A percentile compares a stretch with the other conserved stretches of the same genome.
phyloP scores from a whole-genome alignment of 2,329 filamentous ascomycete genomes.

The Pestalotiopsis sp. region DNA sequence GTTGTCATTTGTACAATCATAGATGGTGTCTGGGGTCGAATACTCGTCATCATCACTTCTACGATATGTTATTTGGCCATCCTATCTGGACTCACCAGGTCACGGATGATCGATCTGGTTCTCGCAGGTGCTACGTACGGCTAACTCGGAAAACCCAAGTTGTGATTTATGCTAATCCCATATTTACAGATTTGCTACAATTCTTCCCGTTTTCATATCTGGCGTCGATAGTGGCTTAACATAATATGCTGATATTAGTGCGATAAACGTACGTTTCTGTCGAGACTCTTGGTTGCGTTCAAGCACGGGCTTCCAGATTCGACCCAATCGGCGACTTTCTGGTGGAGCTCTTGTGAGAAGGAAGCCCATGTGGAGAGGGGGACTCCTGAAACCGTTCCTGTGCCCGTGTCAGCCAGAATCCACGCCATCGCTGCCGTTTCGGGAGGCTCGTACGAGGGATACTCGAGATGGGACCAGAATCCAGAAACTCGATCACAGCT shows the following conservation, averaged over 20 bases:
- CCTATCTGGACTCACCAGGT: neutral
- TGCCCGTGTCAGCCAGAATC: neutral
- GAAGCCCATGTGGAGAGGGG: neutral
- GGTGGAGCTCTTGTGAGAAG: neutral
- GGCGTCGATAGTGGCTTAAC: no score
- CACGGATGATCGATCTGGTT: neutral
- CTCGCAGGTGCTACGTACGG: neutral
- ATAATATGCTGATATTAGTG: no score
- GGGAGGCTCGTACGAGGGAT: neutral
- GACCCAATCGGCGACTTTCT: conserved; percentile 1
- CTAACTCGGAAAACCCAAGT: no score
- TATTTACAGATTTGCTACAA: no score
- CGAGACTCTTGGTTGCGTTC: neutral
- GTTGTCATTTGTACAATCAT: neutral
- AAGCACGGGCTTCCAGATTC: neutral
- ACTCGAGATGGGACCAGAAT: conserved; percentile 6
- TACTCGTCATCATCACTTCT: neutral
- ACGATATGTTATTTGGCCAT: neutral
- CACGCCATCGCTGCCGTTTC: neutral
- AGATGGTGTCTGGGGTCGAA: neutral
- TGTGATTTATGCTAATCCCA: no score
- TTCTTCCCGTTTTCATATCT: no score
- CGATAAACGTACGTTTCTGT: neutral
- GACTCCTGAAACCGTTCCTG: conserved; percentile 2
- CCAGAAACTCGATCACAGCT: neutral